Percentiles rank a stretch among this genome's conserved stretches.
Conservation (phyloP, 495 filamentous ascomycete species). For the Penicillium pulvis region DNA sequence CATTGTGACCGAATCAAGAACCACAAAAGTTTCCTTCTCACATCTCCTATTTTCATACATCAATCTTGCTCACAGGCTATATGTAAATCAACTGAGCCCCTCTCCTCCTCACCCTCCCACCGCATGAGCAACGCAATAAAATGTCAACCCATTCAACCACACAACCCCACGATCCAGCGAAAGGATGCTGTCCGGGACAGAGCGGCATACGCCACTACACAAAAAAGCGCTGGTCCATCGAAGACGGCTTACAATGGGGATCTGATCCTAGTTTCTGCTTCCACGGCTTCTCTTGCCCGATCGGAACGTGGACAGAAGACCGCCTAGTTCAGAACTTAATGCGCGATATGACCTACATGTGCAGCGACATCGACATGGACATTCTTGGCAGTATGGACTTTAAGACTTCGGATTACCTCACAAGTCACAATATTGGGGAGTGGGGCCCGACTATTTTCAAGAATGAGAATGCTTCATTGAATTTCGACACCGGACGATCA, state of each 20-base stretch:
- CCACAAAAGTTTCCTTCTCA: neutral
- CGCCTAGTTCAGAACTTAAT: slow-evolving; percentile 23
- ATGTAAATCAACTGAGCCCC: neutral
- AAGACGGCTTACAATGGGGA: slow-evolving; percentile 26
- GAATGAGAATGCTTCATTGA: neutral
- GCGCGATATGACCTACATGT: slow-evolving; percentile 27
- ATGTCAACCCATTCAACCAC: neutral
- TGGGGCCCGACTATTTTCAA: neutral
- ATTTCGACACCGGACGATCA: neutral
- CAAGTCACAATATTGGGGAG: neutral
- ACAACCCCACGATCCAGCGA: neutral
- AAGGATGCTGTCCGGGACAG: neutral
- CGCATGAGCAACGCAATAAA: neutral
- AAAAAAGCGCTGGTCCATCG: neutral
- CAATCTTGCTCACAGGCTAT: neutral
- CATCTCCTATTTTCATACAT: neutral
- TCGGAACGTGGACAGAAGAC: slow-evolving; percentile 32
- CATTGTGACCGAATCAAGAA: neutral
- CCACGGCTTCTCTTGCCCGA: slow-evolving; percentile 27
- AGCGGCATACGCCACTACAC: slow-evolving; percentile 1
- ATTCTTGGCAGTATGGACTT: neutral
- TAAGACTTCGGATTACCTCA: neutral
- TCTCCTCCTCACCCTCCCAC: neutral
- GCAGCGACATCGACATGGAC: slow-evolving; percentile 15
- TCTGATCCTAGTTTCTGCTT: slow-evolving; percentile 32